Base-by-base conservation (phyloP, 805 yeast species). In the Candida oleophila region DNA sequence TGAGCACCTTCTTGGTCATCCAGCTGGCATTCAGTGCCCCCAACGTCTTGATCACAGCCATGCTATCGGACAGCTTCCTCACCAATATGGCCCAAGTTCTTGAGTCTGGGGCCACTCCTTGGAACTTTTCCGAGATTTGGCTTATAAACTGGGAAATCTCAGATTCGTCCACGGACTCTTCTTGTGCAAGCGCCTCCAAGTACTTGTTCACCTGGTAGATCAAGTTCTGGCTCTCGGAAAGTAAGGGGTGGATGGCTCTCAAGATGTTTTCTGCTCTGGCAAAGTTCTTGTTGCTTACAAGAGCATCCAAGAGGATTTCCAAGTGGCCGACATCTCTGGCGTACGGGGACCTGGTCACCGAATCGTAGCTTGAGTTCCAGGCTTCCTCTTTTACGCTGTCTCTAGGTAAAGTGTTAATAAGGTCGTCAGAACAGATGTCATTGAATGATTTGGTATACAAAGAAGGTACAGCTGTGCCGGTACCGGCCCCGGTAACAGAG, bases 241-340 rank as follows among this genome's bases (percentile, higher is more conserved):
- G 62, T 18, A 81, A 62, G 18, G 80, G 79, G 42, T 82, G 75
- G 41, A 89, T 70, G 2, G 90, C 83, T 45, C 74, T 71, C 36
- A 89, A 64, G 18, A 89, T 81, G 20, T 83, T 68, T 52, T 80
- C 82, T 0, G 96, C 96, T 57, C 96, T 73, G 19, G 75, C 78
- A 54, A 76, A 78, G 58, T 87, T 85, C 44, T 76, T 76, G 30
- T 86, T 77, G 38, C 81, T 79, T 28, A 89, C 59, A 53, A 91
- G 84, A 0, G 94, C 92, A 55, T 89, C 96, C 36, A 89, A 71
- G 32, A 89, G 65, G 2, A 91, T 79, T 82, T 91, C 89, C 16
- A 85, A 71, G 55, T 85, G 85, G 44, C 74, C 70, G n/a, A 80
- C 77, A 51, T 81, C 85, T 57, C 77, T 78, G 4, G 85, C 75